Base-by-base conservation (phyloP, 441 rosid genomes). In the Adansonia gregorii region DNA sequence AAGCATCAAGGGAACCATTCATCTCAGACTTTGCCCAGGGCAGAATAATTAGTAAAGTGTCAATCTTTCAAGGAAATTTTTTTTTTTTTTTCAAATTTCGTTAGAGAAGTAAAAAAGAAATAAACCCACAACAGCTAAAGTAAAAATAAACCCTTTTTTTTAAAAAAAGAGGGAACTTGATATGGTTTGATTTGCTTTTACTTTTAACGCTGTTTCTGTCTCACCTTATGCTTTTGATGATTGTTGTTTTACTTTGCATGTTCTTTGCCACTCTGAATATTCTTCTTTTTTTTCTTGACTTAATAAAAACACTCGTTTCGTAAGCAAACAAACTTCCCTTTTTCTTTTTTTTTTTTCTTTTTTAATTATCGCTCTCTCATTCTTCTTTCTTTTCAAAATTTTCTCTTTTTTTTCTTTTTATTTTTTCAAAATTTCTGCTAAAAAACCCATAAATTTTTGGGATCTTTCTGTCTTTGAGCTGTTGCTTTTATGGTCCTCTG, bases 1-100 rank as follows among this genome's bases (percentile, higher is more conserved):
- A 74, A 85, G 93, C 89, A 87, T 84, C 85, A 80, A 85, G 92
- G 93, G 88, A 88, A 85, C 92, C 89, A 80, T 72, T 78, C 70
- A 82, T 69, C 83, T 82, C 77, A 68, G 61, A 58, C 82, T 79
- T 67, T 80, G 14, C 22, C 81, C 56, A 68, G 68, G 76, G 78
- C 80, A 79, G 63, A 82, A 84, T 72, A 78, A 81, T 79, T 82
- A 85, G 75, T 60, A 63, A 31, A 73, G 79, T 41, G 52, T 69
- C 66, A 72, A 35, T 35, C 39, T 35, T 35, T 35, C 39, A 35
- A 35, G 39, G 39, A 35, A 35, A 35, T 3, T 35, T 35, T 35
- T 35, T 35, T 35, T 35, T 35, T 35, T 35, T 5, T 3, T 3
- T 35, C n/a, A n/a, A n/a, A n/a, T 54, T 66, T n/a, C 19, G 65